Conservation (phyloP, 208 protist genomes). For the Trypanosoma cruzi region DNA sequence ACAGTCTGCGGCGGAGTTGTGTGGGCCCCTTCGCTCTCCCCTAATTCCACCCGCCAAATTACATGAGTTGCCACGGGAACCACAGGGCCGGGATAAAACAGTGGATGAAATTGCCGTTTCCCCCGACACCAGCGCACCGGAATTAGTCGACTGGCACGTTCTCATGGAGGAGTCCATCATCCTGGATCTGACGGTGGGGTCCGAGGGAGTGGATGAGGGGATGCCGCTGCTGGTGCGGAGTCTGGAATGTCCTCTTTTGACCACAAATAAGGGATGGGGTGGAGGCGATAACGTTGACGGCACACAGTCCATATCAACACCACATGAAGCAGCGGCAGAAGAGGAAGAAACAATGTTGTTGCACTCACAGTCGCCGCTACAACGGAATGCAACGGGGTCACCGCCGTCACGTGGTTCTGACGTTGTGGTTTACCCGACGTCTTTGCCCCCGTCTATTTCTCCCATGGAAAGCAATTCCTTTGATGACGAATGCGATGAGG, state of each 20-base stretch:
- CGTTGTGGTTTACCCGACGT: background rate
- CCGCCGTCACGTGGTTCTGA: background rate
- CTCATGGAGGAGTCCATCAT: constrained; percentile 14
- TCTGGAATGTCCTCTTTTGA: background rate
- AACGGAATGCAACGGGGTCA: background rate
- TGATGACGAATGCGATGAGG: background rate
- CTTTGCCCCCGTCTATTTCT: constrained; percentile 6
- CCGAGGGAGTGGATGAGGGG: constrained; percentile 2
- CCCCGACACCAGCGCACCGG: constrained; percentile 4
- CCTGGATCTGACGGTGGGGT: constrained; percentile 8
- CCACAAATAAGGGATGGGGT: background rate
- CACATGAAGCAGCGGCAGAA: background rate
- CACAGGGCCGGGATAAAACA: background rate
- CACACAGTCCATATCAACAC: background rate
- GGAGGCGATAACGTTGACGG: background rate
- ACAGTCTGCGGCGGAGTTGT: background rate
- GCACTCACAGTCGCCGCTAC: background rate
- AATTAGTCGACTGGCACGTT: constrained; percentile 17
- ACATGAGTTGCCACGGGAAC: background rate
- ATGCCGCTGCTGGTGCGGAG: background rate
- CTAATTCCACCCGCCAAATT: background rate
- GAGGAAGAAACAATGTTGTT: background rate
- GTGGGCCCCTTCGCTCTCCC: background rate
- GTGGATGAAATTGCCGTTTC: background rate
- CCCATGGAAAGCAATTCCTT: constrained; percentile 3